Conservation (phyloP, 129 eudicot genomes). For the Rutidosis leptorrhynchoides region DNA sequence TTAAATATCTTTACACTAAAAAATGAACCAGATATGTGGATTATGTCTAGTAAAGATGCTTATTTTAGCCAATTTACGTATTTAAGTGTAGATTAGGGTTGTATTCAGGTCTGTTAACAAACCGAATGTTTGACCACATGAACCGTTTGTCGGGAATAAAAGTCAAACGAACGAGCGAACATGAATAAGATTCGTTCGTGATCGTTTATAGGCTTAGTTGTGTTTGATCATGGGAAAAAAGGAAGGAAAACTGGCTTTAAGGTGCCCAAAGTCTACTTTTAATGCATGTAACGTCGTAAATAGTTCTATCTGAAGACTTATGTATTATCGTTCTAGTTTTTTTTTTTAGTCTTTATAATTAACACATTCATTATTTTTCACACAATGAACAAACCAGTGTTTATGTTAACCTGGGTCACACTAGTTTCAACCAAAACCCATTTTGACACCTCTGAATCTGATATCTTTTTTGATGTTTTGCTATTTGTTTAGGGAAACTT, state of each 20-base stretch:
- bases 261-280: not conserved
- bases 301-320: not conserved
- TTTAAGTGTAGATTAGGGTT: not conserved
- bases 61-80: not conserved
- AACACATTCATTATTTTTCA: not conserved
- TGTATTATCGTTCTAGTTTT: not conserved
- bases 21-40: not conserved
- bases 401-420: not conserved
- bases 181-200: too few species aligned
- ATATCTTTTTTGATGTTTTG: not conserved
- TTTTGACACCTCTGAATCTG: not conserved
- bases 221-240: not conserved
- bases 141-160: too few species aligned
- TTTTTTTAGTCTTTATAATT: not conserved
- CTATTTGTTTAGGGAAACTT: constrained; percentile 46
- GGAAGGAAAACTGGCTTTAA: not conserved
- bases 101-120: too few species aligned
- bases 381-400: not conserved
- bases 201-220: too few species aligned
- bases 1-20: not conserved
- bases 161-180: too few species aligned
- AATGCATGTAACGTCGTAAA: not conserved
- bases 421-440: not conserved
- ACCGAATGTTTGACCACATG: too few species aligned
- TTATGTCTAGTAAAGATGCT: not conserved